Conservation (phyloP, 768 basidiomycete genomes). For the Tulasnella sp. region DNA sequence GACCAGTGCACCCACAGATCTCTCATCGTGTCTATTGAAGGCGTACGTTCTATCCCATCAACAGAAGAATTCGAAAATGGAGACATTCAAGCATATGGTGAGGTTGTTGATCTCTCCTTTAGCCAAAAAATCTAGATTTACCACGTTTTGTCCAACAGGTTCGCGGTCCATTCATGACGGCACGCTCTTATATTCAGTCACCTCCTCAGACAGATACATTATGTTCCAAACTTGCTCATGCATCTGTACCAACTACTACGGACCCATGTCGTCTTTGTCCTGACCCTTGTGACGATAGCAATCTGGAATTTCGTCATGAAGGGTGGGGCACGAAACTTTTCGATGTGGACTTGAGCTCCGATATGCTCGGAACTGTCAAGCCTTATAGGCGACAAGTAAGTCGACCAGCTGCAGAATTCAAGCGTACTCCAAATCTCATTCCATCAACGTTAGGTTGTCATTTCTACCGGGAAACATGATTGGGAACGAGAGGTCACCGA, state of each 20-base stretch:
- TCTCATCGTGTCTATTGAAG: too few species aligned
- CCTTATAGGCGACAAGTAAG: conserved; percentile 70
- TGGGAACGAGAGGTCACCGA: conserved; percentile 75
- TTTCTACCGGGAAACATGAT: conserved; percentile 81
- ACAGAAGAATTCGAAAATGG: too few species aligned
- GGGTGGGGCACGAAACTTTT: conserved; percentile 49
- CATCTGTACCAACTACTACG: conserved; percentile 22
- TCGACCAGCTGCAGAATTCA: neutral
- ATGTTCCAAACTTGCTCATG: conserved; percentile 15
- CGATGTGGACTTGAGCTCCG: conserved; percentile 61
- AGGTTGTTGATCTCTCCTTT: too few species aligned
- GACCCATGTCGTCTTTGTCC: conserved; percentile 23
- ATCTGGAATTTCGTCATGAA: conserved; percentile 36
- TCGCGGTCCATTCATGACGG: neutral
- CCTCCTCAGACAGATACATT: conserved; percentile 6
- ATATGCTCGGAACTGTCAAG: conserved; percentile 76
- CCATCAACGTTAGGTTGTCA: conserved; percentile 46
- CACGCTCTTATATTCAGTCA: neutral
- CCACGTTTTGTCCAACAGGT: too few species aligned
- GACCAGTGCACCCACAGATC: too few species aligned
- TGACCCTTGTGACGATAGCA: conserved; percentile 22
- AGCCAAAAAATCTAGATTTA: too few species aligned
- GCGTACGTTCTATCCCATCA: too few species aligned
- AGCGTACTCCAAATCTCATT: neutral
- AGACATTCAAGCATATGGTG: too few species aligned